These are phyloP conservation scores for Neofusicoccum cordaticola DNA, from an alignment of 2,329 filamentous ascomycete genomes.

Conservation along the genomic window DNA sequence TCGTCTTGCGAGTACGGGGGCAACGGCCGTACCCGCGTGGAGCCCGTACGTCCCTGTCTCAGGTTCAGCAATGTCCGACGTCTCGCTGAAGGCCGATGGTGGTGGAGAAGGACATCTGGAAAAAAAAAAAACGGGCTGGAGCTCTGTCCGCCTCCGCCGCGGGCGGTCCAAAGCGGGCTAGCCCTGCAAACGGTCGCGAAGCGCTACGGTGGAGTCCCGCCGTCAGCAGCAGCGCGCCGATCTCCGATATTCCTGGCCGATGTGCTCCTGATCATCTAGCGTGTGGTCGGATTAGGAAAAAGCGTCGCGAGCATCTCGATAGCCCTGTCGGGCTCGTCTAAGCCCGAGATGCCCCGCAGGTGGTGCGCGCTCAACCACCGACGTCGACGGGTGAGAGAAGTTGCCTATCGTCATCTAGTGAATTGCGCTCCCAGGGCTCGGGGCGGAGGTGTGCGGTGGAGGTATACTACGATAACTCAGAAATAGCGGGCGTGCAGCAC, in stretches of 20 bases:
- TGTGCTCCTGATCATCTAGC: not conserved
- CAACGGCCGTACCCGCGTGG: slow-evolving; percentile 4
- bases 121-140: too few species aligned
- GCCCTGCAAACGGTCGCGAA: not conserved
- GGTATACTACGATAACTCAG: not conserved
- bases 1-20: not conserved
- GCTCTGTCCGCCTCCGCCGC: too few species aligned
- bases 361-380: not conserved
- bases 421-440: not conserved
- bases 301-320: not conserved
- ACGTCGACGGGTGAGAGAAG: not conserved
- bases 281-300: not conserved
- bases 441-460: not conserved
- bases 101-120: not conserved
- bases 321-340: not conserved
- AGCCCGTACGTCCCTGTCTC: not conserved
- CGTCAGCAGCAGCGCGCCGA: not conserved
- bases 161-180: too few species aligned
- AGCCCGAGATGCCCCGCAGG: not conserved
- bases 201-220: not conserved
- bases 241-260: not conserved
- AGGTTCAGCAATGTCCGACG: not conserved
- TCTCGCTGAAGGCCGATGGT: not conserved
- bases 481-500: not conserved
- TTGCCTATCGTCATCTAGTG: not conserved